These are phyloP conservation scores for Fusarium sp. DNA, from an alignment of 2,329 filamentous ascomycete genomes.

Conservation along the genomic window DNA sequence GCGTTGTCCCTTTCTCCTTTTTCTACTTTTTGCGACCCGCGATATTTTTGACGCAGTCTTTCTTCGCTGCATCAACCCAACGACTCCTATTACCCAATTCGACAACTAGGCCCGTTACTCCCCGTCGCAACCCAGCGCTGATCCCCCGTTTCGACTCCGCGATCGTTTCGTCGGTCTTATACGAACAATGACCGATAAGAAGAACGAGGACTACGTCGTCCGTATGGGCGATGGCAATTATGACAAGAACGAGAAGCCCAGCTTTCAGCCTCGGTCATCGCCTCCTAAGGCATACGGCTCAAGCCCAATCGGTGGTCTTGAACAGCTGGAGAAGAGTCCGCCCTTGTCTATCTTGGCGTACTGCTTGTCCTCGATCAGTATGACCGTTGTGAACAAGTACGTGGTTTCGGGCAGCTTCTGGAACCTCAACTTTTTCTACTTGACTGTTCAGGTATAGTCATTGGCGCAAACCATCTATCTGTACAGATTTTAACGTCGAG, in stretches of 20 bases:
- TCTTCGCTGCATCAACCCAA: slow-evolving; percentile 6
- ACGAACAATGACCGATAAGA: slow-evolving; percentile 81
- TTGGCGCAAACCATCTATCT: not conserved
- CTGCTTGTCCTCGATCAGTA: slow-evolving; percentile 95
- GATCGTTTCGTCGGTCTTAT: slow-evolving; percentile 45
- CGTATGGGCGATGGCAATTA: slow-evolving; percentile 72
- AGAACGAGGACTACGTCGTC: slow-evolving; percentile 83
- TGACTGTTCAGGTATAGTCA: slow-evolving; percentile 84
- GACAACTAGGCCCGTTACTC: slow-evolving; percentile 18
- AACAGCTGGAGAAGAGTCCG: slow-evolving; percentile 77
- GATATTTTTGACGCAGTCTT: not conserved
- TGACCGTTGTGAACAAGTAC: slow-evolving; percentile 99
- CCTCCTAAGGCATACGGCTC: slow-evolving; percentile 34
- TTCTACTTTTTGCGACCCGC: not conserved
- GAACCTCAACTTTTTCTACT: slow-evolving; percentile 96
- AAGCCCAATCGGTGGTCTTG: slow-evolving; percentile 17
- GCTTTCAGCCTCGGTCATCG: slow-evolving; percentile 56
- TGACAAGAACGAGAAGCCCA: slow-evolving; percentile 62
- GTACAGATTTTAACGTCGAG: slow-evolving; percentile 10
- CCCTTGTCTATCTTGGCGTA: slow-evolving; percentile 86
- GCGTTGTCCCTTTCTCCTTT: slow-evolving; percentile 5
- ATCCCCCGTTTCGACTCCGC: slow-evolving; percentile 17
- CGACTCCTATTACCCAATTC: slow-evolving; percentile 12
- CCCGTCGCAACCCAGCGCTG: slow-evolving; percentile 28
- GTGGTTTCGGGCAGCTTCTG: slow-evolving; percentile 90